These are phyloP conservation scores for Penicillium sp. DNA, from an alignment of 2,329 filamentous ascomycete genomes.

Conservation along the genomic window DNA sequence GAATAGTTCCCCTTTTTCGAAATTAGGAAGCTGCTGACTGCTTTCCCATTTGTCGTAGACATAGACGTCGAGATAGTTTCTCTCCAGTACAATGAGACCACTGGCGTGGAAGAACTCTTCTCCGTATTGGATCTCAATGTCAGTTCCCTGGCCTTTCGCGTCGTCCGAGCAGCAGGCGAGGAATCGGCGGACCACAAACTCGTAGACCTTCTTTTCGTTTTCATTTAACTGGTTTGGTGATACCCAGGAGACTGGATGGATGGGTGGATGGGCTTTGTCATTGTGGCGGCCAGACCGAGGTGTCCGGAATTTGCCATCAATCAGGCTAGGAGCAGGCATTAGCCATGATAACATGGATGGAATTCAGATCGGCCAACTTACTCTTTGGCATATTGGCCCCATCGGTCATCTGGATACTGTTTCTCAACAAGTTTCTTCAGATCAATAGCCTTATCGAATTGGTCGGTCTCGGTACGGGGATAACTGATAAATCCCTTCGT, in stretches of 20 bases:
- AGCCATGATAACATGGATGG: neutral
- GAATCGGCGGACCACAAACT: conserved; percentile 89
- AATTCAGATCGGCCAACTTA: conserved; percentile 27
- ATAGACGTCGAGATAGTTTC: conserved; percentile 94
- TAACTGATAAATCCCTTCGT: conserved; percentile 62
- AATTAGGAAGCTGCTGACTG: conserved; percentile 77
- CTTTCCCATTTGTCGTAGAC: conserved; percentile 96
- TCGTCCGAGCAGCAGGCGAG: conserved; percentile 95
- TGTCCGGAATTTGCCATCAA: conserved; percentile 75
- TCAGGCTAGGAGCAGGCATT: conserved; percentile 50
- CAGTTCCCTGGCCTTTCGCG: conserved; percentile 81
- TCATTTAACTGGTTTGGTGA: conserved; percentile 61
- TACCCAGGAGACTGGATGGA: conserved; percentile 90
- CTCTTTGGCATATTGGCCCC: conserved; percentile 78
- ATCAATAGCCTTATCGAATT: conserved; percentile 89
- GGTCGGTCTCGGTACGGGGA: conserved; percentile 93
- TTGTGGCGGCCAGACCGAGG: conserved; percentile 85
- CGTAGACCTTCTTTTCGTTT: conserved; percentile 77
- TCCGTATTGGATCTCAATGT: conserved; percentile 82
- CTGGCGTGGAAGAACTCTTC: conserved; percentile 79
- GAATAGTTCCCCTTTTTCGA: conserved; percentile 77
- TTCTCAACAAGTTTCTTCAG: conserved; percentile 78
- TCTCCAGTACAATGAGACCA: conserved; percentile 80
- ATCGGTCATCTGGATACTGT: conserved; percentile 73
- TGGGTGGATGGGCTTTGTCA: conserved; percentile 95